Percentiles rank a stretch among this genome's conserved stretches.
Conservation (phyloP, 23 red algal genomes). For the Pyropia yezoensis region DNA sequence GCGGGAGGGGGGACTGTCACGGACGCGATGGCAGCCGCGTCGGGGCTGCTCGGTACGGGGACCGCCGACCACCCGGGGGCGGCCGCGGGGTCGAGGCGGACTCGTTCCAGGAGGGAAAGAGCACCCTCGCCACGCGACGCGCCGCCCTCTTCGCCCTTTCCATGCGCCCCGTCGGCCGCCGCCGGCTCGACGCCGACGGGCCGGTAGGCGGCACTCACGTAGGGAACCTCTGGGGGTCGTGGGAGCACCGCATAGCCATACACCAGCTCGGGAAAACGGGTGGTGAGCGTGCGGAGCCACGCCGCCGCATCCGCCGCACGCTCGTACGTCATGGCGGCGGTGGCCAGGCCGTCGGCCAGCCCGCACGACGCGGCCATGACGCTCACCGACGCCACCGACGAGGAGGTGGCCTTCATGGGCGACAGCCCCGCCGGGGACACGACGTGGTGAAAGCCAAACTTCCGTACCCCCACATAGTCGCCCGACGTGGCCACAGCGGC, state of each 20-base stretch:
- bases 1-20: too few relatives aligned
- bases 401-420: conserved; percentile 18
- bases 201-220: too few relatives aligned
- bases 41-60: too few relatives aligned
- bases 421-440: neutral
- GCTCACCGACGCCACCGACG: conserved; percentile 30
- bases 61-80: too few relatives aligned
- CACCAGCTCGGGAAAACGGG: neutral
- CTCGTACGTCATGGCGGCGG: conserved; percentile 53
- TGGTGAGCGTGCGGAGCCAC: conserved; percentile 7
- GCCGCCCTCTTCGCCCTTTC: too few relatives aligned
- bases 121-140: too few relatives aligned
- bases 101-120: too few relatives aligned
- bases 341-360: conserved; percentile 44
- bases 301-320: conserved; percentile 5
- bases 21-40: too few relatives aligned
- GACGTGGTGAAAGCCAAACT: conserved; percentile 57
- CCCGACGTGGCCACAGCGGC: conserved; percentile 34
- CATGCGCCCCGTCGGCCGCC: too few relatives aligned
- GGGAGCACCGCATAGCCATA: conserved; percentile 30
- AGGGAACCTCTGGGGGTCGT: neutral
- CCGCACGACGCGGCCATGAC: conserved; percentile 28
- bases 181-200: too few relatives aligned
- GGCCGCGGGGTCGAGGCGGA: too few relatives aligned
- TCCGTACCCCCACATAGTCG: conserved; percentile 40